Base-by-base conservation (phyloP, 352 stramenopile genomes). In the Pythium folliculosum region DNA sequence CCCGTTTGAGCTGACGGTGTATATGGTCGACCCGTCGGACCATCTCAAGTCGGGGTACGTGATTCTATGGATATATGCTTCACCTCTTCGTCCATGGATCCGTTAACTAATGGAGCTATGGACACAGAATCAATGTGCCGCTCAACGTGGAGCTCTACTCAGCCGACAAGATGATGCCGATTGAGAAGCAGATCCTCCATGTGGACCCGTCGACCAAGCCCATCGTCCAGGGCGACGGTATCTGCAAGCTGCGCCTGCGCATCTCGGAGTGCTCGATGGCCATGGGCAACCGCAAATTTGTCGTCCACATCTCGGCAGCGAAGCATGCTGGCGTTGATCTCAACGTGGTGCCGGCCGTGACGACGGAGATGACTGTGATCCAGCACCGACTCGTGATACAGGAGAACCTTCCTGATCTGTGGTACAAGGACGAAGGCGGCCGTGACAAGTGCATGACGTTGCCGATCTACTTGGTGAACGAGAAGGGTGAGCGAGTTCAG, bases 391-490 rank as follows among this genome's bases (percentile, higher is more conserved):
- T 95, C 22, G 65, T 93, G 45, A 94, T 95, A 61, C 84, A 92
- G 57, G 88, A 95, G 54, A 84, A 89, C 37, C 77, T 92, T 10
- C 88, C 85, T 0, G 85, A 94, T n/a, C 73, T 93, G 5, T 94
- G 86, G 86, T 94, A 94, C 75, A 94, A 94, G 69, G 86, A 94
- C 44, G 86, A 94, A 72, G 86, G 86, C 10, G 86, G 86, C 0
- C 80, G 86, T 16, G 86, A 94, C 70, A 94, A 94, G 76, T 94
- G 86, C 74, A 93, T 94, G 86, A 84, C 76, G 62, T 68, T 95
- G 45, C 84, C 82, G 1, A 91, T 95, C 45, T 86, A 76, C 63
- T 65, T 95, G 5, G 81, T 93, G 4, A 90, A 95, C 52, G 75
- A 90, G 22, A 93, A 91, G 71, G 86, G 88, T 67, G 81, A 93